A percentile compares a stretch with the other conserved stretches of the same genome.
These are phyloP conservation scores for Fusarium dlaminii DNA, from an alignment of 2,329 filamentous ascomycete species.

Conservation along the genomic window DNA sequence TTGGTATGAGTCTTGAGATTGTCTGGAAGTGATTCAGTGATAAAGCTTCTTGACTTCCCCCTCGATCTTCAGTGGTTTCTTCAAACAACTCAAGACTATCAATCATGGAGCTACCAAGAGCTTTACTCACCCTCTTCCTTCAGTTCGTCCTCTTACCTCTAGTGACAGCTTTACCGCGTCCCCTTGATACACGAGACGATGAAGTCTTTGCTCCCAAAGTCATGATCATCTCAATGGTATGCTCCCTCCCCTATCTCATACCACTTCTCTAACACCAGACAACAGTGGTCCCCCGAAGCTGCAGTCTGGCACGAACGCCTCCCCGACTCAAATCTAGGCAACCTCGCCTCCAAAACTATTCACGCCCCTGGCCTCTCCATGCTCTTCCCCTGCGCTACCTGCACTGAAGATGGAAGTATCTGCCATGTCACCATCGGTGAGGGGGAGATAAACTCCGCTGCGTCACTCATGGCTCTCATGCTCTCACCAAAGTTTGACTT, in stretches of 20 bases:
- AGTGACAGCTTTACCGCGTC: background rate
- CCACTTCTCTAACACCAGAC: background rate
- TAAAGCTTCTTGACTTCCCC: conserved; percentile 6
- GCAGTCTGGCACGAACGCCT: conserved; percentile 68
- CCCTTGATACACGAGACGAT: background rate
- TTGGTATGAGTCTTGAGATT: background rate
- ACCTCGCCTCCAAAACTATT: conserved; percentile 66
- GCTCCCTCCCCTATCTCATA: conserved; percentile 18
- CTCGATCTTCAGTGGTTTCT: background rate
- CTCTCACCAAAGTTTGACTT: conserved; percentile 72
- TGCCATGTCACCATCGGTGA: conserved; percentile 77
- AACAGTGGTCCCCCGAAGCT: conserved; percentile 69
- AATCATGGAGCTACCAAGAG: conserved; percentile 14
- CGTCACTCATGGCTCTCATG: conserved; percentile 70
- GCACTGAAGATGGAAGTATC: conserved; percentile 66
- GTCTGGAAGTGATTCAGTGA: background rate
- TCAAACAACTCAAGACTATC: background rate
- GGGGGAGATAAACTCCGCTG: conserved; percentile 78
- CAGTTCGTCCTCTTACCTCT: background rate
- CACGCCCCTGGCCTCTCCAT: conserved; percentile 71
- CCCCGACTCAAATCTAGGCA: conserved; percentile 55
- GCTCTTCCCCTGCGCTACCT: conserved; percentile 71
- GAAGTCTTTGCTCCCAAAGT: conserved; percentile 63
- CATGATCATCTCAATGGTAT: conserved; percentile 70
- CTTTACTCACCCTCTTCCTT: conserved; percentile 7